Percentiles rank a stretch among this genome's conserved stretches.
Evolutionary conservation across 2,329 filamentous ascomycete genomes (phyloP).

Genomic region (Conoideocrella luteorostrata): DNA sequence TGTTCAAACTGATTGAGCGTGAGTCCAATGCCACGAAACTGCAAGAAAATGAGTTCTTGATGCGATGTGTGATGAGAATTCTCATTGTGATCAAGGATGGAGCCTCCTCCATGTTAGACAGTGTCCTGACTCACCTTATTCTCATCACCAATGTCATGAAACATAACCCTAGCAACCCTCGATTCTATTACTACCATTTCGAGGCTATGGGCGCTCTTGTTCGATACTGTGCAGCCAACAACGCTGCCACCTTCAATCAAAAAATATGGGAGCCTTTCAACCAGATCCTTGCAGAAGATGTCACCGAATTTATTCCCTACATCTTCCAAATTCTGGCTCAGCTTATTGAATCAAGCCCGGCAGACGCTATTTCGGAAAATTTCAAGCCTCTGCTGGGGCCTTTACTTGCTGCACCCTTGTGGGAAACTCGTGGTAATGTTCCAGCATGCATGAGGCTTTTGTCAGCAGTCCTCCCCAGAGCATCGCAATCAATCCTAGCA

Average conservation of each 20-base stretch:
- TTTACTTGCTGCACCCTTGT: constrained; percentile 73
- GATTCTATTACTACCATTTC: constrained; percentile 98
- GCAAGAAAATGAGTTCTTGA: constrained; percentile 97
- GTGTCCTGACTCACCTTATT: constrained; percentile 76
- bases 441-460: constrained; percentile 84
- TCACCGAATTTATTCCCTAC: constrained; percentile 95
- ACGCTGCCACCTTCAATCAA: constrained; percentile 69
- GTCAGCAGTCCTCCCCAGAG: constrained; percentile 74
- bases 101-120: constrained; percentile 65
- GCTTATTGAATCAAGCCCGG: constrained; percentile 78
- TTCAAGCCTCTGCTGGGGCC: constrained; percentile 75
- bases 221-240: constrained; percentile 54
- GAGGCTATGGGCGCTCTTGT: constrained; percentile 89
- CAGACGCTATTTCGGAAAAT: constrained; percentile 69
- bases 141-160: constrained; percentile 88
- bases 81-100: constrained; percentile 88
- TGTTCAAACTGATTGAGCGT: constrained; percentile 87
- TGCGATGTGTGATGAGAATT: constrained; percentile 98
- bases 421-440: constrained; percentile 90
- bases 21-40: constrained; percentile 82
- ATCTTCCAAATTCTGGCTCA: constrained; percentile 93
- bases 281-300: constrained; percentile 70
- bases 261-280: constrained; percentile 80
- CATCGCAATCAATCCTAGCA: constrained; percentile 63
- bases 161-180: constrained; percentile 91